phyloP scores from a whole-genome alignment of 1,284 basidiomycete genomes.

The Inonotus obliquus region DNA sequence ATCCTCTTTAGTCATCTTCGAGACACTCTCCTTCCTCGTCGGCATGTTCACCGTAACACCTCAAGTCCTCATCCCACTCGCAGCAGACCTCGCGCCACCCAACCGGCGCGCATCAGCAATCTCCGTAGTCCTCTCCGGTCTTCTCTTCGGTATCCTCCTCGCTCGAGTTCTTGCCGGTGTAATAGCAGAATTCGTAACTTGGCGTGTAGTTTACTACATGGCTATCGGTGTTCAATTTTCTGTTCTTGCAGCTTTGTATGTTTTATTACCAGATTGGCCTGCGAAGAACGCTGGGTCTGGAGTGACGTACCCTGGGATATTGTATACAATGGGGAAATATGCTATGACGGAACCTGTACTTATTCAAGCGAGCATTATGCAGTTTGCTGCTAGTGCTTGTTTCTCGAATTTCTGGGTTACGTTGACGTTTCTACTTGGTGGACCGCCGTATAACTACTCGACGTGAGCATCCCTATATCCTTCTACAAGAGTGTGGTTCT shows the following conservation, averaged over 20 bases:
- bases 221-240: slow-evolving; percentile 52
- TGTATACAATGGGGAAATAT: slow-evolving; percentile 66
- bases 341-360: slow-evolving; percentile 64
- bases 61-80: slow-evolving; percentile 58
- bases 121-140: slow-evolving; percentile 61
- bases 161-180: slow-evolving; percentile 66
- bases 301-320: slow-evolving; percentile 55
- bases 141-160: slow-evolving; percentile 67
- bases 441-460: slow-evolving; percentile 58
- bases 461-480: slow-evolving; percentile 37
- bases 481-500: neutral
- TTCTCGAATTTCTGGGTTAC: slow-evolving; percentile 68
- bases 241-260: slow-evolving; percentile 49
- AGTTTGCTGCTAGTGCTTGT: slow-evolving; percentile 50
- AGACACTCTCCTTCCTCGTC: slow-evolving; percentile 52
- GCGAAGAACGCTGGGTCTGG: slow-evolving; percentile 46
- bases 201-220: slow-evolving; percentile 65
- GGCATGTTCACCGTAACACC: slow-evolving; percentile 53
- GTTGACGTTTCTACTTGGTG: slow-evolving; percentile 66
- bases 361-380: slow-evolving; percentile 57
- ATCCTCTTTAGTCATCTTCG: slow-evolving; percentile 43
- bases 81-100: slow-evolving; percentile 61
- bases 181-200: slow-evolving; percentile 55
- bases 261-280: slow-evolving; percentile 66
- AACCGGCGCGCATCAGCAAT: slow-evolving; percentile 58